A percentile compares a stretch with the other conserved stretches of the same genome.
phyloP scores from a whole-genome alignment of 1,284 basidiomycete species.

The Cystobasidium pallidum region DNA sequence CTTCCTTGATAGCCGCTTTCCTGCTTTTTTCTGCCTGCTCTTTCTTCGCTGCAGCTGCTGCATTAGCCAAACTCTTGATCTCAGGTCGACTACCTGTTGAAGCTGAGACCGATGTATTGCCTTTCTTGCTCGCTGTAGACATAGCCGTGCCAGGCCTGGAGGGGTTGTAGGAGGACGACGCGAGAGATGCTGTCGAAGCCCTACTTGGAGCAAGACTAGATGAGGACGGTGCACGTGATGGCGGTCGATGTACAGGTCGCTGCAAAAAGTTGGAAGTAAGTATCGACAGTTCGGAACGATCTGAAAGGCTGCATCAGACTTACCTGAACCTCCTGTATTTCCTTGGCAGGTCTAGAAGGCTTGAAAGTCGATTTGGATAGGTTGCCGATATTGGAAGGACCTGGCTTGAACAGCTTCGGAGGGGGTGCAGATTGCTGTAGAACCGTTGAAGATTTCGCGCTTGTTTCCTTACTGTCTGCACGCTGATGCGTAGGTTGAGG shows the following conservation, averaged over 20 bases:
- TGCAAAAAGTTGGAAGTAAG: neutral
- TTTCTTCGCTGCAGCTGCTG: constrained; percentile 83
- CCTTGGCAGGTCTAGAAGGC: constrained; percentile 18
- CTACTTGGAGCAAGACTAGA: constrained; percentile 31
- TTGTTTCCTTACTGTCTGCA: neutral
- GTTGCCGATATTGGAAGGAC: neutral
- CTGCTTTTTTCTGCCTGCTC: constrained; percentile 83
- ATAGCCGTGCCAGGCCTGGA: constrained; percentile 8
- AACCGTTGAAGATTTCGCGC: neutral
- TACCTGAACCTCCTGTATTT: constrained; percentile 14
- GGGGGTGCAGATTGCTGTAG: constrained; percentile 11
- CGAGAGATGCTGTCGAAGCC: constrained; percentile 34
- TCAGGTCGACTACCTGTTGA: constrained; percentile 31
- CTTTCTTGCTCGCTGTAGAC: constrained; percentile 26
- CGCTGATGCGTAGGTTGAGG: neutral
- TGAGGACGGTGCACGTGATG: constrained; percentile 39
- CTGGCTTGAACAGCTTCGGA: neutral
- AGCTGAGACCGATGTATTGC: constrained; percentile 2
- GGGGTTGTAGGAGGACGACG: constrained; percentile 11
- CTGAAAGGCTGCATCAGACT: neutral
- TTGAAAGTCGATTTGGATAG: constrained; percentile 28
- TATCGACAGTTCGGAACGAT: neutral
- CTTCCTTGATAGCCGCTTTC: constrained; percentile 71
- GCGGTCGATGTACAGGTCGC: constrained; percentile 32
- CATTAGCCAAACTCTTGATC: constrained; percentile 79